Evolutionary conservation across 768 basidiomycete species (phyloP).

Genomic region (Trametes cubensis): DNA sequence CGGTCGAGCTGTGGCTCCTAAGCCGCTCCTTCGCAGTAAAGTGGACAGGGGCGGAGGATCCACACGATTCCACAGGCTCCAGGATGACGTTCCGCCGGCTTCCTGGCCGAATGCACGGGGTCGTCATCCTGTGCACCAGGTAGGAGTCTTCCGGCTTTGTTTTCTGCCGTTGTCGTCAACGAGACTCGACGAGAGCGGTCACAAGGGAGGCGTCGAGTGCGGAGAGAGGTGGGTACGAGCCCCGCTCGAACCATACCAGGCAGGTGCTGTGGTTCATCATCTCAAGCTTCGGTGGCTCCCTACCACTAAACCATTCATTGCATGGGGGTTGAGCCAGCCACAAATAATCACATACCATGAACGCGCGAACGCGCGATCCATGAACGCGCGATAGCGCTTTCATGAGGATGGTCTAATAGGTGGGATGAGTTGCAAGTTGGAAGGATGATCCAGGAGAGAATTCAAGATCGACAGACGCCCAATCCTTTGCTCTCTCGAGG

Average conservation of each 20-base stretch:
- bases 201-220: neutral
- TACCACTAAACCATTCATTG: no score
- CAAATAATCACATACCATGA: no score
- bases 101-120: neutral
- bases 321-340: no score
- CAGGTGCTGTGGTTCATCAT: neutral
- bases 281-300: neutral
- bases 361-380: no score
- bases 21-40: neutral
- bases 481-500: no score
- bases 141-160: neutral
- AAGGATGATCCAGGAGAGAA: no score
- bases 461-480: no score
- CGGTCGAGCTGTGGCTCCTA: neutral
- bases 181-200: neutral
- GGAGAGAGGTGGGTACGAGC: neutral
- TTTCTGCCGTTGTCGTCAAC: neutral
- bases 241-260: neutral
- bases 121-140: slow-evolving; percentile 4
- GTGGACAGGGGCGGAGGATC: slow-evolving; percentile 1
- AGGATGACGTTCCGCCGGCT: slow-evolving; percentile 12
- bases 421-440: no score
- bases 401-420: no score
- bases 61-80: slow-evolving; percentile 1
- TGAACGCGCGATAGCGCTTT: no score